A percentile compares a stretch with the other conserved stretches of the same genome.
phyloP scores from a whole-genome alignment of 352 stramenopile genomes.

The Lagenidium giganteum region DNA sequence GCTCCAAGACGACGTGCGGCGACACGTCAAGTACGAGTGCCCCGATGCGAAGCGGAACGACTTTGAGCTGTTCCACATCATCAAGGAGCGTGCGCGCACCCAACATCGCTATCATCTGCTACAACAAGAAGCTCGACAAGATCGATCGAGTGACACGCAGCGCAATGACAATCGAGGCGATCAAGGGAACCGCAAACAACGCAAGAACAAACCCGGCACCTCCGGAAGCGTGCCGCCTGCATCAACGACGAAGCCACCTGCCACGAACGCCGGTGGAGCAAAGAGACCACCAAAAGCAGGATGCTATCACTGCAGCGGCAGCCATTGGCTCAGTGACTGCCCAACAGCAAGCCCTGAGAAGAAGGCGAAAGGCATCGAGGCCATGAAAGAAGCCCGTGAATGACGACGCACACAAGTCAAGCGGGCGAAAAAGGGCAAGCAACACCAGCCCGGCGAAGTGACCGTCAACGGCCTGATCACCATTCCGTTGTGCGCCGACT shows the following conservation, averaged over 20 bases:
- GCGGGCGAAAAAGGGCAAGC: no score
- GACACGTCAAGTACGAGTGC: neutral
- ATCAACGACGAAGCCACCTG: no score
- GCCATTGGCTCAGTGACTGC: slow-evolving; percentile 14
- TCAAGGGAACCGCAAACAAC: no score
- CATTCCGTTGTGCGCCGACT: slow-evolving; percentile 10
- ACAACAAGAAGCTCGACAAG: neutral
- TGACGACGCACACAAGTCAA: neutral
- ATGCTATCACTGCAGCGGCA: slow-evolving; percentile 10
- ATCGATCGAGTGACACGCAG: no score
- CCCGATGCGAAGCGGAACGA: slow-evolving; percentile 7
- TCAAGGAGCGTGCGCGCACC: slow-evolving; percentile 5
- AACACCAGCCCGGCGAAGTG: no score
- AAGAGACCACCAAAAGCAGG: slow-evolving; percentile 3
- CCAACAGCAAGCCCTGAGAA: slow-evolving; percentile 5
- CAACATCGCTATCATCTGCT: slow-evolving; percentile 15
- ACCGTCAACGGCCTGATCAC: slow-evolving; percentile 3
- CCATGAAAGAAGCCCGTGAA: neutral
- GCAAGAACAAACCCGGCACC: no score
- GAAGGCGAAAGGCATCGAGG: neutral
- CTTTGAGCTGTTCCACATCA: slow-evolving; percentile 6
- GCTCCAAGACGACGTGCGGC: neutral
- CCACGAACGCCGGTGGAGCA: no score
- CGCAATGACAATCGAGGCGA: no score
- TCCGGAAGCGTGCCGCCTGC: no score